phyloP scores from a whole-genome alignment of 2,329 filamentous ascomycete species.

The Dactylellina parvicollis region DNA sequence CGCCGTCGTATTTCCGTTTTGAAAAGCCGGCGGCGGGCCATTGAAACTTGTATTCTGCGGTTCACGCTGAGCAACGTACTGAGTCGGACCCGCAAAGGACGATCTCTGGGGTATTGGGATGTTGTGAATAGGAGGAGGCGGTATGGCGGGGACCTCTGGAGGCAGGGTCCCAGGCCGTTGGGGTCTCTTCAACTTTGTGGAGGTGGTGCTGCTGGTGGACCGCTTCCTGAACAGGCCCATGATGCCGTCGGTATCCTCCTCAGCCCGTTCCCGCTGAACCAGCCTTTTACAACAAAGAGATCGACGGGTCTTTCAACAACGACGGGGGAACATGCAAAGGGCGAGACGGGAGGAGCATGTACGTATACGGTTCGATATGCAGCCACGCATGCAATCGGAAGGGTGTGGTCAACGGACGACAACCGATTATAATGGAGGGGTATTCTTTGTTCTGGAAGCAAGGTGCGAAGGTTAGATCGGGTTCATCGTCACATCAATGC shows the following conservation, averaged over 20 bases:
- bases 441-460: neutral
- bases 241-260: neutral
- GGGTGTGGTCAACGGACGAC: neutral
- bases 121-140: conserved; percentile 33
- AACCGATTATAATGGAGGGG: conserved; percentile 1
- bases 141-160: conserved; percentile 44
- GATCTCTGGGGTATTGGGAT: conserved; percentile 8
- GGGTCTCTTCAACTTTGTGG: conserved; percentile 49
- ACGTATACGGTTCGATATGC: conserved; percentile 28
- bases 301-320: conserved; percentile 8
- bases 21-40: neutral
- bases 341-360: conserved; percentile 16
- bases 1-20: neutral
- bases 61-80: too few relatives aligned
- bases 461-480: conserved; percentile 19
- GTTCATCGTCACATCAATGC: neutral
- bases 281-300: conserved; percentile 15
- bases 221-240: conserved; percentile 53
- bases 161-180: conserved; percentile 28
- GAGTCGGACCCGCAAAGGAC: conserved; percentile 19
- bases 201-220: conserved; percentile 49
- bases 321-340: neutral
- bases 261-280: conserved; percentile 14
- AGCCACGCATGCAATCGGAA: conserved; percentile 19
- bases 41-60: too few relatives aligned